A percentile compares a stretch with the other conserved stretches of the same genome.
Conservation (phyloP, 139 green algal genomes). For the Chlamydomonas asymmetrica region DNA sequence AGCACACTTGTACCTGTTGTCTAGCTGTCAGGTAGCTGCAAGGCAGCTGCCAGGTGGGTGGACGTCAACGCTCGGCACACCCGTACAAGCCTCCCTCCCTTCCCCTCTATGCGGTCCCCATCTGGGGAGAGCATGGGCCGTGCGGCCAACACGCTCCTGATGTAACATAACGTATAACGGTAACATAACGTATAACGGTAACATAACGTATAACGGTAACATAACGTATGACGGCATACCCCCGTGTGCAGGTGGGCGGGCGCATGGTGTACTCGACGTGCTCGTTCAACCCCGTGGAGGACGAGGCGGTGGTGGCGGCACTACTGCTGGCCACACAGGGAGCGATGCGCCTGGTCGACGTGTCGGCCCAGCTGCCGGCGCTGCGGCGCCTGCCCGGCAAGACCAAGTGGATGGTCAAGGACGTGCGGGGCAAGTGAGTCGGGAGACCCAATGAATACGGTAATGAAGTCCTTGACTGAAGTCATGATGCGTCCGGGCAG, state of each 20-base stretch:
- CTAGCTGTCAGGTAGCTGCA: too few relatives aligned
- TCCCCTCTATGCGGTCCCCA: too few relatives aligned
- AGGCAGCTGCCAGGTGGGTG: too few relatives aligned
- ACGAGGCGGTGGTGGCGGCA: slow-evolving; percentile 98
- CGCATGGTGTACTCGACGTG: slow-evolving; percentile 98
- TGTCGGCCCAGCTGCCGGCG: slow-evolving; percentile 68
- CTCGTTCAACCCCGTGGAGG: slow-evolving; percentile 97
- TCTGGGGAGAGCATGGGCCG: too few relatives aligned
- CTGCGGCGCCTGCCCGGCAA: slow-evolving; percentile 80
- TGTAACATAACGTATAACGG: too few relatives aligned
- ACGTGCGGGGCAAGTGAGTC: slow-evolving; percentile 56
- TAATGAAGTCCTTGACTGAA: neutral
- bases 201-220: too few relatives aligned
- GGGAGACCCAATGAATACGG: neutral
- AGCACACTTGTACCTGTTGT: too few relatives aligned
- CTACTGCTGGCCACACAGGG: slow-evolving; percentile 57
- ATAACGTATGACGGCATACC: too few relatives aligned
- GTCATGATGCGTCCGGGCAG: neutral
- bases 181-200: too few relatives aligned
- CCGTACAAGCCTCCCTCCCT: too few relatives aligned
- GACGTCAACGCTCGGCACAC: too few relatives aligned
- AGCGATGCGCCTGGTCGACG: slow-evolving; percentile 87
- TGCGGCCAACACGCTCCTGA: too few relatives aligned
- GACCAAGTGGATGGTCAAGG: slow-evolving; percentile 76
- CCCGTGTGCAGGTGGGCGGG: slow-evolving; percentile 72